Evolutionary conservation across 1,139 yeast species (phyloP).

Genomic region (Diutina rugosa): DNA sequence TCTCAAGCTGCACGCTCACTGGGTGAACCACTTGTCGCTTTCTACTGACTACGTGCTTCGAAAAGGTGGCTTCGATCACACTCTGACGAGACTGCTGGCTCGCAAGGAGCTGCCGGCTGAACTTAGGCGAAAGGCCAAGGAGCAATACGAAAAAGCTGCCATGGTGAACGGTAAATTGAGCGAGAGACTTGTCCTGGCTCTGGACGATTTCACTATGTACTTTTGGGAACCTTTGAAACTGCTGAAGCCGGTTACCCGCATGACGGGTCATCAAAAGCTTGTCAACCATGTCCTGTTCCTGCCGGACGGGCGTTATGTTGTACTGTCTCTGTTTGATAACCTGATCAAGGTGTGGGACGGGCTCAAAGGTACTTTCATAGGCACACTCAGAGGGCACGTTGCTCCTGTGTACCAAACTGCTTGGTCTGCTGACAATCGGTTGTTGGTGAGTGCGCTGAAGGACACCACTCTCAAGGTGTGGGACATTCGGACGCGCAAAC

Average conservation of each 20-base stretch:
- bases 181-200: constrained; percentile 86
- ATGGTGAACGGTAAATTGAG: constrained; percentile 51
- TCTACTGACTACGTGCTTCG: constrained; percentile 85
- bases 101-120: constrained; percentile 14
- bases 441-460: constrained; percentile 85
- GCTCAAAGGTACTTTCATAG: constrained; percentile 73
- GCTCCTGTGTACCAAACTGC: constrained; percentile 98
- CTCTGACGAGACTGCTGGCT: constrained; percentile 9
- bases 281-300: constrained; percentile 94
- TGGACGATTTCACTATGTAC: constrained; percentile 97
- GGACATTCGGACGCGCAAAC: constrained; percentile 81
- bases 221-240: constrained; percentile 86
- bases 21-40: constrained; percentile 91
- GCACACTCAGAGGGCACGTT: constrained; percentile 92
- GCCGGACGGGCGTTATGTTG: constrained; percentile 87
- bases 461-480: constrained; percentile 96
- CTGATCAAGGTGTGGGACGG: constrained; percentile 96
- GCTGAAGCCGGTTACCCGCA: constrained; percentile 73
- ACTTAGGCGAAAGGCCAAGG: constrained; percentile 21
- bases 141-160: constrained; percentile 68
- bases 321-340: constrained; percentile 91
- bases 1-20: constrained; percentile 84
- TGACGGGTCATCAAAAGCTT: constrained; percentile 96
- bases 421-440: constrained; percentile 92
- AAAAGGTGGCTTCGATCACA: constrained; percentile 69